phyloP scores from a whole-genome alignment of 2,329 filamentous ascomycete species.

The Nothophoma quercina region DNA sequence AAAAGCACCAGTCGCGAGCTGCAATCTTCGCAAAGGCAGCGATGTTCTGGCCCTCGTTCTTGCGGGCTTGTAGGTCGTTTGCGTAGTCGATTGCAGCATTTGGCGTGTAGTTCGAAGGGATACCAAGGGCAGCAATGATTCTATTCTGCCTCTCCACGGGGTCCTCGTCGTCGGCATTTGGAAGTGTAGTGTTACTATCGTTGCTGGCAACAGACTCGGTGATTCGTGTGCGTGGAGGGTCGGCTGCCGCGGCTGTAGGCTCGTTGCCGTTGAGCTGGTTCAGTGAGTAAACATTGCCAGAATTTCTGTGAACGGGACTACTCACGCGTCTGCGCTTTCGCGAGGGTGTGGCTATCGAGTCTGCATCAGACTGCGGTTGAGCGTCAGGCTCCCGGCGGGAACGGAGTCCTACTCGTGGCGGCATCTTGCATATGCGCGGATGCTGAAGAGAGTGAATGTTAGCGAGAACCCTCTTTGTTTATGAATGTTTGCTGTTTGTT shows the following conservation, averaged over 20 bases:
- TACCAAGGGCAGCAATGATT: constrained; percentile 51
- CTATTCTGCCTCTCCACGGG: constrained; percentile 48
- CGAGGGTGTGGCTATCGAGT: constrained; percentile 57
- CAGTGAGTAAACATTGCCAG: constrained; percentile 23
- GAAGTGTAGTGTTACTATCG: constrained; percentile 50
- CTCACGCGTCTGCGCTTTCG: constrained; percentile 57
- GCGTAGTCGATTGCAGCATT: constrained; percentile 66
- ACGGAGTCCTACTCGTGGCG: constrained; percentile 39
- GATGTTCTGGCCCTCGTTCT: constrained; percentile 53
- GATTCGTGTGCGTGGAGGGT: constrained; percentile 40
- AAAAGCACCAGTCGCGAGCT: constrained; percentile 84
- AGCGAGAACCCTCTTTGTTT: constrained; percentile 23
- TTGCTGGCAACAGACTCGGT: constrained; percentile 52
- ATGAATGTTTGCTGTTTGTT: constrained; percentile 24
- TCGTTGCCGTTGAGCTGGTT: constrained; percentile 47
- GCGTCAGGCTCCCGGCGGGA: constrained; percentile 43
- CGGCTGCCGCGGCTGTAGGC: constrained; percentile 27
- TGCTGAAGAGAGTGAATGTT: constrained; percentile 17
- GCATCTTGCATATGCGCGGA: constrained; percentile 36
- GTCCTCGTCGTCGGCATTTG: constrained; percentile 44
- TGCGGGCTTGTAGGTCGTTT: constrained; percentile 56
- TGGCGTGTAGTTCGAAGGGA: constrained; percentile 56
- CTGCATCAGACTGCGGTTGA: constrained; percentile 48
- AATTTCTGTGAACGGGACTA: constrained; percentile 14
- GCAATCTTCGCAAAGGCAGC: constrained; percentile 82